phyloP scores from a whole-genome alignment of 1,284 basidiomycete genomes.

The Austroboletus olivaceoglutinosus region DNA sequence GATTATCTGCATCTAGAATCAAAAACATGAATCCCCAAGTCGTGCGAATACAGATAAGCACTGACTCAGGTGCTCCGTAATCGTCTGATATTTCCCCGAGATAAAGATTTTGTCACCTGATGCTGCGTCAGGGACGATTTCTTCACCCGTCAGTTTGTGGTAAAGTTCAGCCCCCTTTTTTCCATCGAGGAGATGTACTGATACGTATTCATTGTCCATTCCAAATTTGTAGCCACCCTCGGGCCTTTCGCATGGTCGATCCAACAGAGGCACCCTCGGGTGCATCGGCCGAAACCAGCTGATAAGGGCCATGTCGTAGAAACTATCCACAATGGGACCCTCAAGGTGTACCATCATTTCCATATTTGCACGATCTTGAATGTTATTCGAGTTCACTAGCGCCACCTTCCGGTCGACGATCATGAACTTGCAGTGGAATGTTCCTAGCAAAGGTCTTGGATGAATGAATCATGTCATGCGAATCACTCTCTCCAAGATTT shows the following conservation, averaged over 20 bases:
- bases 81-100: constrained; percentile 34
- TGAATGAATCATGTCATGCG: constrained; percentile 31
- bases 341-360: constrained; percentile 70
- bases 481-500: not conserved
- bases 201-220: constrained; percentile 46
- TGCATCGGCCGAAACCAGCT: constrained; percentile 59
- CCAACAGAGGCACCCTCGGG: constrained; percentile 55
- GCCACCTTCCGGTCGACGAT: constrained; percentile 73
- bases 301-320: constrained; percentile 74
- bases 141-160: constrained; percentile 16
- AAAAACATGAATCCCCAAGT: constrained; percentile 9
- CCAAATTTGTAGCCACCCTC: constrained; percentile 45
- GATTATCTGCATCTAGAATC: constrained; percentile 35
- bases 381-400: constrained; percentile 73
- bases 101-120: constrained; percentile 20
- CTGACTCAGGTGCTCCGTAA: constrained; percentile 38
- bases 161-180: constrained; percentile 29
- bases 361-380: constrained; percentile 67
- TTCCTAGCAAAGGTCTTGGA: constrained; percentile 59
- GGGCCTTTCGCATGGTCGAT: constrained; percentile 24
- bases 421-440: constrained; percentile 79
- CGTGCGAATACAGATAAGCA: not conserved
- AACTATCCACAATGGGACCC: constrained; percentile 66
- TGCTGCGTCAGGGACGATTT: constrained; percentile 7
- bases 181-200: constrained; percentile 30